Evolutionary conservation across 2,329 filamentous ascomycete species (phyloP), one percentile per base, ranked within the genome.

Genomic region (Penicillium sp.): DNA sequence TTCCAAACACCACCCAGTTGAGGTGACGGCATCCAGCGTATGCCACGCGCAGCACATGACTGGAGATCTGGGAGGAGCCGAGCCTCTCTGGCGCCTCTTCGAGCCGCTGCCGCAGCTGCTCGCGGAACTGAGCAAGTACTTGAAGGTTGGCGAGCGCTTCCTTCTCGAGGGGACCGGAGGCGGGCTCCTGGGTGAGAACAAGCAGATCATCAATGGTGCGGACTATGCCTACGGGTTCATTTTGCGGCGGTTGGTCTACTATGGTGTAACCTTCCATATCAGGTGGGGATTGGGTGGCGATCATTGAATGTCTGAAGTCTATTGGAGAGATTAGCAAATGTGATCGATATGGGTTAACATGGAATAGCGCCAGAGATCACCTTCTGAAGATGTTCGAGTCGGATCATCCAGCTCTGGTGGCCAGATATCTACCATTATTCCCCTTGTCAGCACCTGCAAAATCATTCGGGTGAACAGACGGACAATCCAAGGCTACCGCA

Each of bases 381-480:
- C 45, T 50, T 39, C 13, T 18, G 31, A 50, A 29, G 36, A 13
- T 45, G 18, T 13, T 50, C 18, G 21, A 50, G 39, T 4, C 48
- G 27, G 48, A 53, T 50, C 7, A 13, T 50, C 52, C 32, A 55
- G 42, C 56, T 53, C 49, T 16, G 32, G 47, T 24, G 56, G 54
- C 50, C 55, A 59, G 22, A 59, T 57, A 46, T 55, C 57, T 59
- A 55, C 43, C 49, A 57, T n/a, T n/a, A n/a, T n/a, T n/a, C n/a
- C n/a, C n/a, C n/a, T n/a, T 43, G 48, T 56, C 45, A 54, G 56
- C 44, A 46, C 38, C 14, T 50, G 43, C n/a, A 43, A 38, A 43
- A 53, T 38, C 31, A 43, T 45, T 8, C 46, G 14, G n/a, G 36
- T 38, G 21, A 43, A 51, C 36, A 48, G 41, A 57, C 55, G 39